Conservation (phyloP, 1,284 basidiomycete species). For the Cryptococcus jaspeensis region DNA sequence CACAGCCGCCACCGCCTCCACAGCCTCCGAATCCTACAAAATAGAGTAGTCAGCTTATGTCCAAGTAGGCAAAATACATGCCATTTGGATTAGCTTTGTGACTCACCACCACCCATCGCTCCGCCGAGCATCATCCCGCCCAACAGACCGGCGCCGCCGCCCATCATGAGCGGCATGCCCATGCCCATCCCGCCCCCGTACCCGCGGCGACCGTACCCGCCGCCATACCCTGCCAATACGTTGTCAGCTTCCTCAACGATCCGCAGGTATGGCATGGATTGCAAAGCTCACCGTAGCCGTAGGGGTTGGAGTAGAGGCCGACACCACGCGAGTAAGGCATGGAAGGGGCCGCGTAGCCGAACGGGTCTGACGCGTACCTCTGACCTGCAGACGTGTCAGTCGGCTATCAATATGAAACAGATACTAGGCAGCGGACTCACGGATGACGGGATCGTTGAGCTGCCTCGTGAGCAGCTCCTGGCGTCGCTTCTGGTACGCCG, state of each 20-base stretch:
- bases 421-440: slow-evolving; percentile 12
- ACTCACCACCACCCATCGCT: slow-evolving; percentile 12
- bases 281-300: slow-evolving; percentile 31
- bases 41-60: too few species aligned
- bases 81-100: too few species aligned
- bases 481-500: slow-evolving; percentile 32
- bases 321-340: slow-evolving; percentile 27
- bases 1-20: slow-evolving; percentile 9
- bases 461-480: slow-evolving; percentile 36
- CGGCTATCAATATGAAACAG: not conserved
- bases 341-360: slow-evolving; percentile 33
- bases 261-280: not conserved
- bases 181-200: slow-evolving; percentile 16
- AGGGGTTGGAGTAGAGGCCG: slow-evolving; percentile 26
- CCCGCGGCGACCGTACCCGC: slow-evolving; percentile 24
- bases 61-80: too few species aligned
- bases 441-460: slow-evolving; percentile 31
- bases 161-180: slow-evolving; percentile 27
- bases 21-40: slow-evolving; percentile 10
- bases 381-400: slow-evolving; percentile 11
- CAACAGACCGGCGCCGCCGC: slow-evolving; percentile 30
- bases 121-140: slow-evolving; percentile 33
- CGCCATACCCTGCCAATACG: slow-evolving; percentile 23
- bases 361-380: slow-evolving; percentile 28
- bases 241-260: too few species aligned